phyloP scores from a whole-genome alignment of 2,329 filamentous ascomycete genomes.

The Aspergillus puulaauensis region DNA sequence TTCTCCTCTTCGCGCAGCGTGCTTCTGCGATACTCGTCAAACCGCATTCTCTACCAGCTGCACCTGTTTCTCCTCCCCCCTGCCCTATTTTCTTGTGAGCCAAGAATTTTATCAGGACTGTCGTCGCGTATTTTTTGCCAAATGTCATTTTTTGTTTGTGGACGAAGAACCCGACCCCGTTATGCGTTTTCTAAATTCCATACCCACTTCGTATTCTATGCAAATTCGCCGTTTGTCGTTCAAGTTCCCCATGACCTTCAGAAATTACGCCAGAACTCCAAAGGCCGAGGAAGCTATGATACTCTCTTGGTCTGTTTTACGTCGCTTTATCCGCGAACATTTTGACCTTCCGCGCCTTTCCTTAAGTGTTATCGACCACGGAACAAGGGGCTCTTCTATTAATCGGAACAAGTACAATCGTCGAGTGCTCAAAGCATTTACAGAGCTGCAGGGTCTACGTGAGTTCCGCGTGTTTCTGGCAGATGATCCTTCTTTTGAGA shows the following conservation, averaged over 20 bases:
- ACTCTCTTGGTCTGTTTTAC: slow-evolving; percentile 23
- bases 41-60: slow-evolving; percentile 25
- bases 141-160: slow-evolving; percentile 22
- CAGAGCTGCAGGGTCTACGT: slow-evolving; percentile 17
- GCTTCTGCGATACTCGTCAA: slow-evolving; percentile 23
- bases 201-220: slow-evolving; percentile 20
- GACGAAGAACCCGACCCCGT: slow-evolving; percentile 23
- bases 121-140: slow-evolving; percentile 21
- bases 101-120: slow-evolving; percentile 23
- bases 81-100: slow-evolving; percentile 26
- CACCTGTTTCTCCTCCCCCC: slow-evolving; percentile 22
- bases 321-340: slow-evolving; percentile 30
- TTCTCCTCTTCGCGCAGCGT: slow-evolving; percentile 18
- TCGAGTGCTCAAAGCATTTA: slow-evolving; percentile 19
- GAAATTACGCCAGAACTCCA: slow-evolving; percentile 3
- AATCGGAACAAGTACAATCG: slow-evolving; percentile 18
- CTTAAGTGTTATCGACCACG: slow-evolving; percentile 21
- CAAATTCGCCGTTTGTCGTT: slow-evolving; percentile 22
- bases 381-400: background rate
- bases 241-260: slow-evolving; percentile 19
- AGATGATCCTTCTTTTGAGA: slow-evolving; percentile 21
- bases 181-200: slow-evolving; percentile 19
- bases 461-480: slow-evolving; percentile 21
- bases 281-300: slow-evolving; percentile 12
- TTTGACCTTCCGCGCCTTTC: slow-evolving; percentile 22